Evolutionary conservation across 83 land plant genomes (phyloP), one percentile per base, ranked within the genome.

Genomic region (Thuja plicata): DNA sequence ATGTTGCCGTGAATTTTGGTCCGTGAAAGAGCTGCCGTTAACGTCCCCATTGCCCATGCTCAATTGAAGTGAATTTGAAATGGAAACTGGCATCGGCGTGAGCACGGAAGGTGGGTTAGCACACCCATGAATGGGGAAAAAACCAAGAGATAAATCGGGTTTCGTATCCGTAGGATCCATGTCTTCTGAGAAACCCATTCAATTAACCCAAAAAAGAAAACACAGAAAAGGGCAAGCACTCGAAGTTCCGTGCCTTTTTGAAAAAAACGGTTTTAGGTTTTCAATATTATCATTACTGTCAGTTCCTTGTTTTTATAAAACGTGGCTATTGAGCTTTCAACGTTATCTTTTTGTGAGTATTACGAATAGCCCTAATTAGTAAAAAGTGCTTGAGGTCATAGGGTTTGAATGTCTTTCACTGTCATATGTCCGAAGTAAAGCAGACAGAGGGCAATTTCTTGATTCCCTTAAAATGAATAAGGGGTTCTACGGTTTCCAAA

Each of bases 41-140:
- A 12, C 32, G 3, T 30, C 57, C 2, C 85, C 85, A 48, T n/a
- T 83, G 30, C 85, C 85, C 85, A 83, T 83, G 55, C 55, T 83
- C 85, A 83, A 46, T 83, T 83, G 35, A 83, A 83, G 85, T 0
- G 85, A 83, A 48, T 43, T 21, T 81, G 84, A 45, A n/a, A 41
- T 43, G 48, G 84, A 81, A 4, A 17, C 48, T 21, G 84, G 24
- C 82, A 38, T 5, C 27, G 82, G 46, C 81, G 15, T 35, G 15
- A 24, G 81, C 45, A 79, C 21, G 45, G 85, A 41, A 43, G 48
- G 27, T 16, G 52, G 50, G 30, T 50, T 52, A 10, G 85, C 46
- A 43, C 32, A 3, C 30, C 55, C 85, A 30, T 48, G 50, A n/a
- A 83, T 83, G 34, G 85, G 55, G 35, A 30, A 83, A 48, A 40